A percentile compares a stretch with the other conserved stretches of the same genome.
These are phyloP conservation scores for Gaeumannomyces sp. DNA, from an alignment of 2,329 filamentous ascomycete genomes.

Conservation along the genomic window DNA sequence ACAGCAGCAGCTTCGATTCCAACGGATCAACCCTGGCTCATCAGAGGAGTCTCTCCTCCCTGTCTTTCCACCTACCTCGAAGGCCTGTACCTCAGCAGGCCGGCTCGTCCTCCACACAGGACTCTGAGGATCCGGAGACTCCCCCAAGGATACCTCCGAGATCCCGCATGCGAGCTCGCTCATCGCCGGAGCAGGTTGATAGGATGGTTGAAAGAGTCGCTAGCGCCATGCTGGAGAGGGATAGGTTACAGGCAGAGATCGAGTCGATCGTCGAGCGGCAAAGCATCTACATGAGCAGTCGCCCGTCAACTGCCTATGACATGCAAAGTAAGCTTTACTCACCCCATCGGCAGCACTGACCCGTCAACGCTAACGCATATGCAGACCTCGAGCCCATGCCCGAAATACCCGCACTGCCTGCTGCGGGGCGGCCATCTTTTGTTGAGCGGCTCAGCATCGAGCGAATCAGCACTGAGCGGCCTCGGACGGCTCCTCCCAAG, in stretches of 20 bases:
- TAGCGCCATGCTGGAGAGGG: slow-evolving; percentile 51
- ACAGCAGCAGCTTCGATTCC: slow-evolving; percentile 25
- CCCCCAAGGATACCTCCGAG: slow-evolving; percentile 38
- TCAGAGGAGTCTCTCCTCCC: slow-evolving; percentile 42
- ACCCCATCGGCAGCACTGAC: slow-evolving; percentile 1
- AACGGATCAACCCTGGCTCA: slow-evolving; percentile 30
- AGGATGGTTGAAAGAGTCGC: slow-evolving; percentile 49
- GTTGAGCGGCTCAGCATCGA: slow-evolving; percentile 47
- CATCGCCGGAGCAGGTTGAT: slow-evolving; percentile 38
- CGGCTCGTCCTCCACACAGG: slow-evolving; percentile 22
- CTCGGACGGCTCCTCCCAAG: slow-evolving; percentile 28
- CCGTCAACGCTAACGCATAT: slow-evolving; percentile 10
- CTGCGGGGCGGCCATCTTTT: slow-evolving; percentile 48
- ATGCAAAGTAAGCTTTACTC: slow-evolving; percentile 22
- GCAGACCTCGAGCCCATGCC: slow-evolving; percentile 46
- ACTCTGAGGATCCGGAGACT: slow-evolving; percentile 18
- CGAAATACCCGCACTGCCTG: slow-evolving; percentile 50
- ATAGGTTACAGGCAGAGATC: slow-evolving; percentile 52
- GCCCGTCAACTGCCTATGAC: slow-evolving; percentile 46
- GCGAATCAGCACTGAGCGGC: slow-evolving; percentile 42
- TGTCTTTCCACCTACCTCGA: slow-evolving; percentile 51
- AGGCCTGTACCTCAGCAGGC: slow-evolving; percentile 29
- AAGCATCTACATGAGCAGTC: slow-evolving; percentile 48
- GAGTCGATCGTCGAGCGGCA: slow-evolving; percentile 55
- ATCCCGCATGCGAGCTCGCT: slow-evolving; percentile 37